Conservation (phyloP, 1,284 basidiomycete species). For the Athelia psychrophila region DNA sequence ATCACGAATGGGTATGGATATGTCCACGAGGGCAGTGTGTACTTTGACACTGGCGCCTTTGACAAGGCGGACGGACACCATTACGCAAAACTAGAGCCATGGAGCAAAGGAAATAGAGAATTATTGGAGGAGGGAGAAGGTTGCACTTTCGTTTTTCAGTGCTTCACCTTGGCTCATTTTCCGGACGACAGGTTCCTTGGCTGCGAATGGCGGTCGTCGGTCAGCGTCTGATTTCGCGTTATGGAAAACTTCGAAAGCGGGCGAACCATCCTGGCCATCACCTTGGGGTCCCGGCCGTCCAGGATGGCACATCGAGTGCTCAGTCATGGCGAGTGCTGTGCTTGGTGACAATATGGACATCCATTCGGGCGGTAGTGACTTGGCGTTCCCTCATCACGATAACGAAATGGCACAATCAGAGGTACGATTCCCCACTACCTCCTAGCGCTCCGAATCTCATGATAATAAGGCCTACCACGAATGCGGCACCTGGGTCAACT, state of each 20-base stretch:
- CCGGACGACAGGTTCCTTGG: constrained; percentile 53
- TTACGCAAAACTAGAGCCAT: constrained; percentile 96
- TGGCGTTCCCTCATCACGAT: constrained; percentile 99
- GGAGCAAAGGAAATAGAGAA: constrained; percentile 92
- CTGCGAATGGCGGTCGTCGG: constrained; percentile 57
- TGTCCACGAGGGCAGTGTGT: constrained; percentile 85
- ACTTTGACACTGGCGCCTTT: constrained; percentile 92
- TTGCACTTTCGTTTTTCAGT: constrained; percentile 23
- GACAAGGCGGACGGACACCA: constrained; percentile 72
- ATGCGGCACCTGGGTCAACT: constrained; percentile 96
- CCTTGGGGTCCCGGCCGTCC: constrained; percentile 97
- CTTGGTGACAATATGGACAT: constrained; percentile 96
- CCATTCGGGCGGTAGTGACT: constrained; percentile 95
- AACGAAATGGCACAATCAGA: constrained; percentile 99
- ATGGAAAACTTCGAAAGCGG: constrained; percentile 97
- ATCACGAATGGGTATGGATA: constrained; percentile 92
- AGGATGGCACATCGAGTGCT: constrained; percentile 99
- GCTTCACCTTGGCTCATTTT: constrained; percentile 7
- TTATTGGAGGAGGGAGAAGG: constrained; percentile 95
- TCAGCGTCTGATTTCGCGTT: constrained; percentile 90
- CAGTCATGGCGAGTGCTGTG: constrained; percentile 95
- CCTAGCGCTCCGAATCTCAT: constrained; percentile 10
- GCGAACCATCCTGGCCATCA: constrained; percentile 97
- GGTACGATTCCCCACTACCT: constrained; percentile 40
- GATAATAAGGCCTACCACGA: constrained; percentile 80